Evolutionary conservation across 2,329 filamentous ascomycete species (phyloP).

Genomic region (Diaporthe sp.): DNA sequence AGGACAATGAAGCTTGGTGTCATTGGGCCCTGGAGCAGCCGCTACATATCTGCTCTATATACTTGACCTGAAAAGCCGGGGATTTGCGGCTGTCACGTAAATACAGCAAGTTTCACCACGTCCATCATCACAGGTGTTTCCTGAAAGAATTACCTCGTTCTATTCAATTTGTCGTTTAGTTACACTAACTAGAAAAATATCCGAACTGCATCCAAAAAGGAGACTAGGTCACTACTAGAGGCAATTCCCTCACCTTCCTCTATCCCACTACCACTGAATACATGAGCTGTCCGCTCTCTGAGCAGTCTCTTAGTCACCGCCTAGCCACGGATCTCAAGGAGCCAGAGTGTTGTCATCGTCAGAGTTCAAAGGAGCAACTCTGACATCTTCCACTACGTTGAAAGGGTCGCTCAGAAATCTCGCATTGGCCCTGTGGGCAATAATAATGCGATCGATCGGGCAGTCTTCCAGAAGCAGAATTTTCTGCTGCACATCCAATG

Average conservation of each 20-base stretch:
- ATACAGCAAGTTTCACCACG: neutral
- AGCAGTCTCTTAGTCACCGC: neutral
- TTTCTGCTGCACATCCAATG: neutral
- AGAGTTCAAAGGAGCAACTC: neutral
- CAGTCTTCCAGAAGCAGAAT: conserved; percentile 31
- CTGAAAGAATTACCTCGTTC: neutral
- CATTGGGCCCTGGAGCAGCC: too few species aligned
- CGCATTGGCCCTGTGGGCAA: conserved; percentile 1
- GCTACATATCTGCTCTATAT: too few species aligned
- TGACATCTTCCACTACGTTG: neutral
- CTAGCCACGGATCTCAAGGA: neutral
- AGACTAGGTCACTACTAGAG: neutral
- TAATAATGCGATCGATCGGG: conserved; percentile 26
- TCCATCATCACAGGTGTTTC: neutral
- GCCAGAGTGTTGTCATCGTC: neutral
- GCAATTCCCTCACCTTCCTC: neutral
- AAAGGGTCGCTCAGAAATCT: conserved; percentile 16
- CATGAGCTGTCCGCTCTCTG: neutral
- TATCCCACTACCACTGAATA: neutral
- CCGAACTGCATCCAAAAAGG: neutral
- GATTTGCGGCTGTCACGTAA: neutral
- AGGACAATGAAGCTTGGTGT: conserved; percentile 41
- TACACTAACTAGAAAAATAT: neutral
- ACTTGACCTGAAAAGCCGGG: too few species aligned
- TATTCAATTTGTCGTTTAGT: neutral